Evolutionary conservation across 768 basidiomycete species (phyloP).

Genomic region (Amanita phalloides): DNA sequence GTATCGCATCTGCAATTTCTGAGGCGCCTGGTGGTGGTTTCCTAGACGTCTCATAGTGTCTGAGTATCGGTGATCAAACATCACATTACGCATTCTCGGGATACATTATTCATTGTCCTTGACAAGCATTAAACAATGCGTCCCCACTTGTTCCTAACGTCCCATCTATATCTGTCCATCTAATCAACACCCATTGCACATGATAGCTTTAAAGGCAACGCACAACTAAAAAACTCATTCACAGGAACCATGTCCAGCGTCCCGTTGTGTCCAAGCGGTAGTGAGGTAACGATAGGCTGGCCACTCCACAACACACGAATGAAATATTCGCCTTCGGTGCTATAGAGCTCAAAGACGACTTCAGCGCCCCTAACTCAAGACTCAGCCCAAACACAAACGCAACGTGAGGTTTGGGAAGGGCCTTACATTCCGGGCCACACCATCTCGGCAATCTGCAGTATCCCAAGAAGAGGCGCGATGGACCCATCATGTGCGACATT

Average conservation of each 20-base stretch:
- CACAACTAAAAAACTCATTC: constrained; percentile 30
- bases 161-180: neutral
- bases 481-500: constrained; percentile 45
- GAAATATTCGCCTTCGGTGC: constrained; percentile 16
- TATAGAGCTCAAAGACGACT: constrained; percentile 37
- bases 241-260: constrained; percentile 34
- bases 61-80: too few relatives aligned
- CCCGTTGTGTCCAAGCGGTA: constrained; percentile 24
- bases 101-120: neutral
- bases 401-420: neutral
- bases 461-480: constrained; percentile 35
- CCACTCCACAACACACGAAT: constrained; percentile 43
- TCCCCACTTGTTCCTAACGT: neutral
- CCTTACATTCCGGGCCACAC: constrained; percentile 44
- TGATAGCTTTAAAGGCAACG: neutral
- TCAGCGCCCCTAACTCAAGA: constrained; percentile 30
- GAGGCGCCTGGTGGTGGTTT: constrained; percentile 33
- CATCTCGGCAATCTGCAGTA: constrained; percentile 38
- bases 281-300: constrained; percentile 36
- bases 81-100: too few relatives aligned
- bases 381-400: neutral
- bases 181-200: neutral
- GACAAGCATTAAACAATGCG: neutral
- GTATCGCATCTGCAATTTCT: constrained; percentile 36
- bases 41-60: constrained; percentile 6